Evolutionary conservation across 106 monocot genomes (phyloP).

Genomic region (Dioscorea zingiberensis): DNA sequence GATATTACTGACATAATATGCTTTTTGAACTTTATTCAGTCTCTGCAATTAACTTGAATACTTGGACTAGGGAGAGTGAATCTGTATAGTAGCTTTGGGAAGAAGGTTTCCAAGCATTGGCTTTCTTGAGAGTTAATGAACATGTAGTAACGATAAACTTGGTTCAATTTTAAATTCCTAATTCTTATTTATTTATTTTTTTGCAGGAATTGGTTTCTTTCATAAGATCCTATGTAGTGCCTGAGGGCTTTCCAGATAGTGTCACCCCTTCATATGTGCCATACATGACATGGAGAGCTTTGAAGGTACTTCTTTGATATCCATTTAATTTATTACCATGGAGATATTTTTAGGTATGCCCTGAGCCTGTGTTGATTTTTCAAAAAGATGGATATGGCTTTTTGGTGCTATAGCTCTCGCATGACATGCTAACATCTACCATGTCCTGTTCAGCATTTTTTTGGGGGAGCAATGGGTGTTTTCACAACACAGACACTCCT

Average conservation of each 20-base stretch:
- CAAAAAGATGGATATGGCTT: too few species aligned
- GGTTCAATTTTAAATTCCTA: neutral
- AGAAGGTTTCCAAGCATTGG: neutral
- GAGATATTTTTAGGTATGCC: too few species aligned
- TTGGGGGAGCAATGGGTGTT: constrained; percentile 99
- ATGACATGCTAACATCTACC: neutral
- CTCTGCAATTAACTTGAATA: neutral
- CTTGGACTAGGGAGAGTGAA: neutral
- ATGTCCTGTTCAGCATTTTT: constrained; percentile 67
- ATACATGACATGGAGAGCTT: constrained; percentile 99
- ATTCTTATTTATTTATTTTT: neutral
- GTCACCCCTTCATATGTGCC: constrained; percentile 98
- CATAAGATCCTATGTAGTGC: constrained; percentile 91
- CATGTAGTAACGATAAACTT: neutral
- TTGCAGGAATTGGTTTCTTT: constrained; percentile 83
- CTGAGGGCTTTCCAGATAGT: constrained; percentile 98
- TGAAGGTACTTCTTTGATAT: constrained; percentile 52
- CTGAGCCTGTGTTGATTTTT: too few species aligned
- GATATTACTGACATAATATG: neutral
- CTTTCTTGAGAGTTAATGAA: too few species aligned
- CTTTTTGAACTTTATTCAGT: neutral
- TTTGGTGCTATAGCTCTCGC: neutral
- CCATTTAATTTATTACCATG: too few species aligned
- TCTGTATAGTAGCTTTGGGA: neutral
- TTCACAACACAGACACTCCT: constrained; percentile 84